Evolutionary conservation across 371 early-diverging fungal genomes (phyloP).

Genomic region (Lichtheimia hyalospora): DNA sequence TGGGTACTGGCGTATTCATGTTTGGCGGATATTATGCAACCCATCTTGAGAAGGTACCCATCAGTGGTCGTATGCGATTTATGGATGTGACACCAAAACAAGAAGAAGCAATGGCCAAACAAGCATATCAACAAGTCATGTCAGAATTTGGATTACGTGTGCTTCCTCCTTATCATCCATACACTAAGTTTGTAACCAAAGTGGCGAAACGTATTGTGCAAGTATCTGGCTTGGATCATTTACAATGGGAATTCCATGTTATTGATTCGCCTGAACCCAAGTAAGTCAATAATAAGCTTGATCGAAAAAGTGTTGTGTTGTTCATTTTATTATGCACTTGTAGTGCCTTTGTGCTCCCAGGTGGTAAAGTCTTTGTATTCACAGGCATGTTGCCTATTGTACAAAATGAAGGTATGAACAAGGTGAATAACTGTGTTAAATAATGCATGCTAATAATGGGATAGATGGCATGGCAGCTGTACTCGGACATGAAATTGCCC

Average conservation of each 20-base stretch:
- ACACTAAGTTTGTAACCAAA: conserved; percentile 56
- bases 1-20: conserved; percentile 39
- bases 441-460: not conserved
- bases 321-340: not conserved
- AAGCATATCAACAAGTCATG: conserved; percentile 73
- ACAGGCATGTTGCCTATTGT: conserved; percentile 81
- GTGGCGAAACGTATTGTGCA: conserved; percentile 70
- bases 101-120: conserved; percentile 66
- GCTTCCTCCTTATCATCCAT: conserved; percentile 61
- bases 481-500: conserved; percentile 87
- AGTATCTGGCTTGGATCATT: conserved; percentile 64
- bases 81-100: conserved; percentile 57
- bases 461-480: conserved; percentile 90
- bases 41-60: conserved; percentile 67
- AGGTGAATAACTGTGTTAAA: not conserved
- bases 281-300: conserved; percentile 28
- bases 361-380: conserved; percentile 93
- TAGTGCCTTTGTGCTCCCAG: conserved; percentile 91
- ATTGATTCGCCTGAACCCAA: conserved; percentile 79
- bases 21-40: conserved; percentile 64
- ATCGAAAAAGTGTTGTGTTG: not conserved
- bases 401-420: conserved; percentile 58
- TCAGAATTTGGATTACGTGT: conserved; percentile 55
- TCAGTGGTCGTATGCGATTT: conserved; percentile 62
- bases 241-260: conserved; percentile 82